Percentiles rank a stretch among this genome's conserved stretches.
These are phyloP conservation scores for Thyridium curvatum DNA, from an alignment of 2,329 filamentous ascomycete species.

Conservation along the genomic window DNA sequence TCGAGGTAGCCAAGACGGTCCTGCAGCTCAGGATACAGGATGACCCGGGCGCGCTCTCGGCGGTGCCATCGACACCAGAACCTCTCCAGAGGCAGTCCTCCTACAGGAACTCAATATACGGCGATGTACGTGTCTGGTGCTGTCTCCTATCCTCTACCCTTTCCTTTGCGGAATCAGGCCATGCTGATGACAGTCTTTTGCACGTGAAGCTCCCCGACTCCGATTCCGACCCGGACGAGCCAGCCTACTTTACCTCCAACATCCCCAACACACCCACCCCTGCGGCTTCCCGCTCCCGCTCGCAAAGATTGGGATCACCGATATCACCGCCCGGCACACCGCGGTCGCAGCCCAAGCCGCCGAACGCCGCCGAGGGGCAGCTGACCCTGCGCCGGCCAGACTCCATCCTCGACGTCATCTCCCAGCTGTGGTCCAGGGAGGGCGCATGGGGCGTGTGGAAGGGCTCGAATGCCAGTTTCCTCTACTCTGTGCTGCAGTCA, in stretches of 20 bases:
- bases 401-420: slow-evolving; percentile 79
- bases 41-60: slow-evolving; percentile 29
- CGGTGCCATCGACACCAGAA: slow-evolving; percentile 18
- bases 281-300: slow-evolving; percentile 23
- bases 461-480: slow-evolving; percentile 82
- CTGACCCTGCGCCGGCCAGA: slow-evolving; percentile 68
- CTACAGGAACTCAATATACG: slow-evolving; percentile 14
- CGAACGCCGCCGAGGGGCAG: slow-evolving; percentile 47
- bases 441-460: slow-evolving; percentile 94
- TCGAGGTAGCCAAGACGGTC: slow-evolving; percentile 93
- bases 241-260: slow-evolving; percentile 75
- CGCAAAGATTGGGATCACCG: slow-evolving; percentile 16
- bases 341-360: slow-evolving; percentile 24
- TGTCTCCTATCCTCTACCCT: slow-evolving; percentile 8
- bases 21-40: slow-evolving; percentile 67
- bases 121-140: slow-evolving; percentile 10
- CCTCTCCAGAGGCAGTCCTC: slow-evolving; percentile 17
- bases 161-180: not conserved
- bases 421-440: slow-evolving; percentile 83
- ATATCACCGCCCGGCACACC: slow-evolving; percentile 18
- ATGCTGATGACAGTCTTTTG: not conserved
- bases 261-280: slow-evolving; percentile 48
- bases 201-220: slow-evolving; percentile 44
- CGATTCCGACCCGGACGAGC: slow-evolving; percentile 70
- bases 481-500: slow-evolving; percentile 81